A percentile compares a stretch with the other conserved stretches of the same genome.
Evolutionary conservation across 495 filamentous ascomycete genomes (phyloP).

Genomic region (Chaetomium fimeti): DNA sequence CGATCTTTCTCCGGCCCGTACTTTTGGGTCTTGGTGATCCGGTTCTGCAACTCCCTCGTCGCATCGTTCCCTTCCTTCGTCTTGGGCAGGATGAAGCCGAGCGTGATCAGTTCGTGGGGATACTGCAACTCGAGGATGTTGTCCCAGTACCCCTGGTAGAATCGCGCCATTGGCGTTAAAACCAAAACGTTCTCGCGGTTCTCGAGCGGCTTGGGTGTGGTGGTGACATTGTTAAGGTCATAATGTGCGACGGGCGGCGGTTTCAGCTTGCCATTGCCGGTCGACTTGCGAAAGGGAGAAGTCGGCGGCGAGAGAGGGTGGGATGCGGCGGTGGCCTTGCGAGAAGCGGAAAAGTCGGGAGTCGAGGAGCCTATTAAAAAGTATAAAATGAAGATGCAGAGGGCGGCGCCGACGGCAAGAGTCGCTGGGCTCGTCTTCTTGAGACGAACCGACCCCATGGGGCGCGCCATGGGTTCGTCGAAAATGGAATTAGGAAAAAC

Average conservation of each 20-base stretch:
- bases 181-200: slow-evolving; percentile 87
- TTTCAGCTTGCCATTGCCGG: slow-evolving; percentile 50
- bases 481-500: slow-evolving; percentile 22
- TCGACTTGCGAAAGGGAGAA: slow-evolving; percentile 73
- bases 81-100: slow-evolving; percentile 96
- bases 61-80: slow-evolving; percentile 84
- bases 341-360: slow-evolving; percentile 40
- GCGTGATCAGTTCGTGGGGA: slow-evolving; percentile 87
- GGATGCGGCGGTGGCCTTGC: slow-evolving; percentile 58
- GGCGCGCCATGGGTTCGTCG: slow-evolving; percentile 47
- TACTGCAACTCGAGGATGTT: slow-evolving; percentile 83
- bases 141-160: slow-evolving; percentile 94
- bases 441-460: slow-evolving; percentile 56
- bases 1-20: slow-evolving; percentile 71
- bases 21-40: slow-evolving; percentile 77
- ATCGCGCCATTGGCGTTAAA: slow-evolving; percentile 86
- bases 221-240: slow-evolving; percentile 89
- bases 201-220: slow-evolving; percentile 64
- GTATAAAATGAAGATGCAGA: slow-evolving; percentile 55
- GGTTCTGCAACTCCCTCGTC: slow-evolving; percentile 74
- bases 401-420: slow-evolving; percentile 47
- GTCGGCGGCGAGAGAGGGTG: slow-evolving; percentile 79
- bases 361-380: slow-evolving; percentile 51
- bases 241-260: slow-evolving; percentile 93
- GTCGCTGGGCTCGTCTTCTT: slow-evolving; percentile 56